Evolutionary conservation across 176 grass and related monocot species (phyloP), one percentile per base, ranked within the genome.

Genomic region (Olyra latifolia): DNA sequence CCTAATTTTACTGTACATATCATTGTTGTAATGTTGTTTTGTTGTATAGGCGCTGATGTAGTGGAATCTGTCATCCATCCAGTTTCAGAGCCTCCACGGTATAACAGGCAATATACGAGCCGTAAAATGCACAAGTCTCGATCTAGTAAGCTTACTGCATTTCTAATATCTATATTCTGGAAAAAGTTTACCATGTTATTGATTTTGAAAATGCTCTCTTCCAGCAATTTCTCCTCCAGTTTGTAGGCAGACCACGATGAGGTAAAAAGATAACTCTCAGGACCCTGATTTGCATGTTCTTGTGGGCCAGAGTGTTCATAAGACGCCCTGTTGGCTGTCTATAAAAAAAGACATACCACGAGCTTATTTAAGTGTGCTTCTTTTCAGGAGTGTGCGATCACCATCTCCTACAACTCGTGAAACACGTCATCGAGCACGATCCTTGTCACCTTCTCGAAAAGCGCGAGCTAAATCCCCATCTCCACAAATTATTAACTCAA

Each of bases 361-460:
- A 0, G 20, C 0, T 85, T 89, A 17, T 69, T 69, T 57, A 76
- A 60, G 28, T 20, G 38, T 28, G 8, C 50, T 59, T 15, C 14
- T 3, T 77, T 72, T 30, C 88, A 97, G 93, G 72, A 92, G 49
- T 46, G 55, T 71, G 58, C 80, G 32, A 65, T 75, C 83, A 16
- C 86, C 72, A 13, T 85, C 89, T 84, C 60, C 88, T 75, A 67
- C 83, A 22, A 60, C 69, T 66, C 74, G 38, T n/a, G 80, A 62
- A 38, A 50, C 79, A 42, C 82, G 80, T 46, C 88, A 85, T 56
- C 86, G 83, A 27, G 84, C 83, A 40, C 82, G 76, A 22, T 89
- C 86, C 10, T 46, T 93, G 43, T 97, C 93, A 40, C 93, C 90
- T 47, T 93, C 91, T 87, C 82, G 81, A 74, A 97, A 86, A 80